Conservation (phyloP, 768 basidiomycete species). For the Russula foetens region DNA sequence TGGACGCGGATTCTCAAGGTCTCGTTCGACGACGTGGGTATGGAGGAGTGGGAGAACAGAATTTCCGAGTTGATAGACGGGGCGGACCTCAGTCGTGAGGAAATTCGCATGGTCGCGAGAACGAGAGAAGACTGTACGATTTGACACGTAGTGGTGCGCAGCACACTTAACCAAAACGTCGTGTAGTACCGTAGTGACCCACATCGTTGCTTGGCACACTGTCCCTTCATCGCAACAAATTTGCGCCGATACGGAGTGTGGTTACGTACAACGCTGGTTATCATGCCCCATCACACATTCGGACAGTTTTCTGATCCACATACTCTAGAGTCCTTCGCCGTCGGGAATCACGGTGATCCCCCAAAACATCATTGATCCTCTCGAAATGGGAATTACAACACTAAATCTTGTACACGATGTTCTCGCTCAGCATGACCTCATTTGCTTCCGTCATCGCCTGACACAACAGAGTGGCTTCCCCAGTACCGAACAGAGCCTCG, state of each 20-base stretch:
- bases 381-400: constrained; percentile 8
- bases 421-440: constrained; percentile 84
- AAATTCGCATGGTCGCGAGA: constrained; percentile 50
- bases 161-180: no score
- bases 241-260: neutral
- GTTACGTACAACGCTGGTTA: no score
- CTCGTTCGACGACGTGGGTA: neutral
- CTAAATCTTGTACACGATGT: constrained; percentile 79
- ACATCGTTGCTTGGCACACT: neutral
- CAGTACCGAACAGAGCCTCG: constrained; percentile 65
- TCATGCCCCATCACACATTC: neutral
- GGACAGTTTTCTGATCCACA: neutral
- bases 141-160: constrained; percentile 4
- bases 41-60: constrained; percentile 45
- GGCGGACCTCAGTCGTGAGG: constrained; percentile 54
- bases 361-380: neutral
- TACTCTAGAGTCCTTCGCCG: neutral
- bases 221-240: neutral
- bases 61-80: constrained; percentile 47
- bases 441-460: constrained; percentile 69
- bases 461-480: constrained; percentile 69
- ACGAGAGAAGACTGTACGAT: constrained; percentile 33
- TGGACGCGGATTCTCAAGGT: constrained; percentile 10
- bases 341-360: neutral
- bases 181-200: no score